These are phyloP conservation scores for Plantago elongata DNA, from an alignment of 257 asterid species.

Conservation along the genomic window DNA sequence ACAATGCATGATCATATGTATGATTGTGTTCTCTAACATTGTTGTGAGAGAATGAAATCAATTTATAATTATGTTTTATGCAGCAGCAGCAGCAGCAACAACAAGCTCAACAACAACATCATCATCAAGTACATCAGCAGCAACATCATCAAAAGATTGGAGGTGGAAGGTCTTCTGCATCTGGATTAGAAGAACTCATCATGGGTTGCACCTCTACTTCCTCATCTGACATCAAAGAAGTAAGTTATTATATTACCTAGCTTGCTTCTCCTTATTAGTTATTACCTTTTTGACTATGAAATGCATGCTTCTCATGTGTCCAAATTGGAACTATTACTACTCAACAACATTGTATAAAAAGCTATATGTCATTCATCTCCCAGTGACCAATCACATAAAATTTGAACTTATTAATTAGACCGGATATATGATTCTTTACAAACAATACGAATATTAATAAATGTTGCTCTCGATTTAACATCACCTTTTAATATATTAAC, in stretches of 20 bases:
- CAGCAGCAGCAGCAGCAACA: slow-evolving; percentile 34
- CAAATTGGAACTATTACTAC: not conserved
- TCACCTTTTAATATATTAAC: too few relatives aligned
- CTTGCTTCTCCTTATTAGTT: not conserved
- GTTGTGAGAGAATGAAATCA: slow-evolving; percentile 19
- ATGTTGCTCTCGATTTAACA: too few relatives aligned
- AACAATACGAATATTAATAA: too few relatives aligned
- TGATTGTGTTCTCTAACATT: slow-evolving; percentile 42
- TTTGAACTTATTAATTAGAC: too few relatives aligned
- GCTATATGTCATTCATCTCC: not conserved
- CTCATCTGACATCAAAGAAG: slow-evolving; percentile 45
- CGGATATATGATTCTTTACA: too few relatives aligned
- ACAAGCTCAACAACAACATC: slow-evolving; percentile 46
- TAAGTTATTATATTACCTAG: slow-evolving; percentile 18
- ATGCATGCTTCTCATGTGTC: slow-evolving; percentile 4
- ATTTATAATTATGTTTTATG: slow-evolving; percentile 11
- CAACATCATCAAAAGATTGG: slow-evolving; percentile 67
- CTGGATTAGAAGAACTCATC: slow-evolving; percentile 70
- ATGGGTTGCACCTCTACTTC: slow-evolving; percentile 49
- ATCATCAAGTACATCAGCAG: slow-evolving; percentile 36
- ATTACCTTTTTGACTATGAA: not conserved
- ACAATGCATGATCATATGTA: slow-evolving; percentile 70
- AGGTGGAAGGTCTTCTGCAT: slow-evolving; percentile 61
- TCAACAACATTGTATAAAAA: not conserved
- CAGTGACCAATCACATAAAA: too few relatives aligned